These are phyloP conservation scores for Solanum pinnatisectum DNA, from an alignment of 257 asterid species.

Conservation along the genomic window DNA sequence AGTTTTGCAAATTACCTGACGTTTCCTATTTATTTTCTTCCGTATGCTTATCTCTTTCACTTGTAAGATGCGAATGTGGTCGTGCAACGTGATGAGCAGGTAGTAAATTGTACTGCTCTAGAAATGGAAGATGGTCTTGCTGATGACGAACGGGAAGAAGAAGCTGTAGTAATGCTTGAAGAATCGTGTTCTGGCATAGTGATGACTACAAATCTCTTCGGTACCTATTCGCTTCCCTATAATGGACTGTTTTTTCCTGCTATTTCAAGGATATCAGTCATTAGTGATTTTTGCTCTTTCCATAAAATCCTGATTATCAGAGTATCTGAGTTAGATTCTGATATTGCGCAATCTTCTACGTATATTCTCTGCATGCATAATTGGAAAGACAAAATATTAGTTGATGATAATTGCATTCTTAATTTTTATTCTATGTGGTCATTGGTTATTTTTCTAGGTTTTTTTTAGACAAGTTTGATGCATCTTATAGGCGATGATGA, in stretches of 20 bases:
- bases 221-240: constrained; percentile 11
- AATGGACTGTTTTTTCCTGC: not conserved
- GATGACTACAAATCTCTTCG: constrained; percentile 15
- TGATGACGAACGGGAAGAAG: constrained; percentile 58
- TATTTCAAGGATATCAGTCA: not conserved
- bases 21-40: not conserved
- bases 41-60: not conserved
- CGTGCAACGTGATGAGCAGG: constrained; percentile 51
- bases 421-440: not conserved
- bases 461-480: not conserved
- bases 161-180: constrained; percentile 53
- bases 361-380: not conserved
- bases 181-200: constrained; percentile 37
- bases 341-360: not conserved
- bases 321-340: not conserved
- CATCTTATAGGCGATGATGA: constrained; percentile 29
- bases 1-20: not conserved
- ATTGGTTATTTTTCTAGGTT: not conserved
- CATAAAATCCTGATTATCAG: not conserved
- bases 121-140: constrained; percentile 51
- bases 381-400: not conserved
- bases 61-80: constrained; percentile 24
- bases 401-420: not conserved
- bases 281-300: not conserved
- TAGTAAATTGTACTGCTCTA: constrained; percentile 29